These are phyloP conservation scores for Talaromyces pinophilus DNA, from an alignment of 2,329 filamentous ascomycete species.

Conservation along the genomic window DNA sequence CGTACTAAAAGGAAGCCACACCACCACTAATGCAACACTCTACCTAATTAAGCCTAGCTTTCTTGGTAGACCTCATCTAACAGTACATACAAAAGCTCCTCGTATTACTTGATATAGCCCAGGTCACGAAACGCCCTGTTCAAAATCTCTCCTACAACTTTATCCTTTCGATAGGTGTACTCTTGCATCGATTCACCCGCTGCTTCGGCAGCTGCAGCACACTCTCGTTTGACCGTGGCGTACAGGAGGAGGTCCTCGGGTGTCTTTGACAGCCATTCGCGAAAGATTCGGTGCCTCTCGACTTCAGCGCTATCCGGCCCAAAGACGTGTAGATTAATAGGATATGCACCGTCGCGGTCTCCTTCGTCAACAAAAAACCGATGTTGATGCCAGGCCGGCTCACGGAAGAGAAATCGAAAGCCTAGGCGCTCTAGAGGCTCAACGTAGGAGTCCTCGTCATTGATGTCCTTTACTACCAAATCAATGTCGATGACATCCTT, in stretches of 20 bases:
- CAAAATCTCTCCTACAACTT: constrained; percentile 44
- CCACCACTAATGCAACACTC: too few species aligned
- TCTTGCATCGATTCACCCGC: constrained; percentile 38
- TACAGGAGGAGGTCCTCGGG: constrained; percentile 47
- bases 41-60: too few species aligned
- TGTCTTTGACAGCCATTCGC: constrained; percentile 47
- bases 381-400: constrained; percentile 53
- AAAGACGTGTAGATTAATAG: constrained; percentile 53
- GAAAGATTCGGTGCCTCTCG: constrained; percentile 48
- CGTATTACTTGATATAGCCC: constrained; percentile 12
- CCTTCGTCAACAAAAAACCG: constrained; percentile 46
- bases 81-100: neutral
- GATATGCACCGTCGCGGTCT: neutral
- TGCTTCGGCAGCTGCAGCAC: constrained; percentile 29
- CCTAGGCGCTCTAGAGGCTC: constrained; percentile 46
- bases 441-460: constrained; percentile 48
- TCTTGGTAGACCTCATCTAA: neutral
- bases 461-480: constrained; percentile 46
- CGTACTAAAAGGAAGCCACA: too few species aligned
- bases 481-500: constrained; percentile 59
- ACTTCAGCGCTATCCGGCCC: constrained; percentile 47
- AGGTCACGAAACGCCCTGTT: constrained; percentile 33
- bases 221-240: constrained; percentile 41
- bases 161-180: constrained; percentile 49
- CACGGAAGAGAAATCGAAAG: constrained; percentile 51